phyloP scores from a whole-genome alignment of 169 alveolate species.

The Eimeria maxima region DNA sequence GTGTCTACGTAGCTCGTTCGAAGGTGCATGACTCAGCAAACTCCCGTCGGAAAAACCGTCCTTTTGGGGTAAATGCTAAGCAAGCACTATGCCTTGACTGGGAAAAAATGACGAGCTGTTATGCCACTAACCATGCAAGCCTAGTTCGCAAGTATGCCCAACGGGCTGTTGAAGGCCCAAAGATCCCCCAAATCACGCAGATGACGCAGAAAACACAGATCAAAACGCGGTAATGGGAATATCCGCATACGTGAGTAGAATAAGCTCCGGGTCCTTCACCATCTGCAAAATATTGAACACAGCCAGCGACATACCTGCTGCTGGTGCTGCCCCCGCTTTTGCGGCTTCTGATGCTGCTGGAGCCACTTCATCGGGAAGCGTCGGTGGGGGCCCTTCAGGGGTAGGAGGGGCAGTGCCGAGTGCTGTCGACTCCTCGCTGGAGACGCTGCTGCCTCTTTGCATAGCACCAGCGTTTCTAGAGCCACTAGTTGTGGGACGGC shows the following conservation, averaged over 20 bases:
- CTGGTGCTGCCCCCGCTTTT: constrained; percentile 76
- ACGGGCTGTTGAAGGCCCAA: constrained; percentile 43
- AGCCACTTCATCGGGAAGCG: constrained; percentile 76
- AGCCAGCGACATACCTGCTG: constrained; percentile 81
- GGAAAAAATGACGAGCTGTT: neutral
- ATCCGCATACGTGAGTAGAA: constrained; percentile 43
- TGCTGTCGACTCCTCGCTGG: constrained; percentile 62
- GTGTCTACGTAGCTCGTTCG: constrained; percentile 66
- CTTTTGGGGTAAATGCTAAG: constrained; percentile 56
- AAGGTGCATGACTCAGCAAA: constrained; percentile 60
- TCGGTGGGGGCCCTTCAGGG: constrained; percentile 81
- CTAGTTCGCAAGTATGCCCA: constrained; percentile 42
- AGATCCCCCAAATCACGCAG: constrained; percentile 26
- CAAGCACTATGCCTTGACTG: constrained; percentile 39
- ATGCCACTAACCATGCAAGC: neutral
- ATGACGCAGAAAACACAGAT: constrained; percentile 35
- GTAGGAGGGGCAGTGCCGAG: constrained; percentile 71
- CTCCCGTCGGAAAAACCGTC: constrained; percentile 3
- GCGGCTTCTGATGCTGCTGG: constrained; percentile 69
- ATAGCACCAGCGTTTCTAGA: constrained; percentile 47
- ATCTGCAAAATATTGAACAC: constrained; percentile 22
- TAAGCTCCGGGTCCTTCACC: constrained; percentile 43
- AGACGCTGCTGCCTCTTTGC: constrained; percentile 45
- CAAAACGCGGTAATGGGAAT: constrained; percentile 15
- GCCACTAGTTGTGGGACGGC: constrained; percentile 24